Evolutionary conservation across 306 rosid genomes (phyloP).

Genomic region (Rosa multiflora): DNA sequence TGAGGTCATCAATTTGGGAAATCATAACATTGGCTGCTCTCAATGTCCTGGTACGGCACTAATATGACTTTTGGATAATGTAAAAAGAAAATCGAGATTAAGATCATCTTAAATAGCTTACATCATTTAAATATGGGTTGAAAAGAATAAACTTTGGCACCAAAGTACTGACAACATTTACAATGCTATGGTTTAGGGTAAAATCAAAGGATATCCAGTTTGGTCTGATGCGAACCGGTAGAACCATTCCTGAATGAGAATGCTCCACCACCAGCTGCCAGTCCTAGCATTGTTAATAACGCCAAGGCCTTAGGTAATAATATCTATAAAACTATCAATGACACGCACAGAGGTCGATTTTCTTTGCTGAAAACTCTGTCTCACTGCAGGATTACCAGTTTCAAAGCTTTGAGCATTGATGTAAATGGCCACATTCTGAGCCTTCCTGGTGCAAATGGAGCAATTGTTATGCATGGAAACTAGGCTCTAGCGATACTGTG

Average conservation of each 20-base stretch:
- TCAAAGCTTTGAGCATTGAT: constrained; percentile 57
- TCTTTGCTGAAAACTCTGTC: constrained; percentile 3
- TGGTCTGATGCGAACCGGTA: constrained; percentile 82
- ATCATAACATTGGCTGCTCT: constrained; percentile 90
- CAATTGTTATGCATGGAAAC: constrained; percentile 14
- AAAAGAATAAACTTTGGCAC: too few species aligned
- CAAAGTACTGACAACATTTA: too few species aligned
- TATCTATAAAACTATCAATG: background rate
- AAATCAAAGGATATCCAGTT: constrained; percentile 71
- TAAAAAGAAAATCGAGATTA: background rate
- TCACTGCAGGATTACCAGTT: constrained; percentile 55
- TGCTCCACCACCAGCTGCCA: constrained; percentile 76
- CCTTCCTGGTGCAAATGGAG: constrained; percentile 29
- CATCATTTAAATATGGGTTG: too few species aligned
- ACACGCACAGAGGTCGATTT: background rate
- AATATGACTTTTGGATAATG: background rate
- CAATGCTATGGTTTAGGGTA: too few species aligned
- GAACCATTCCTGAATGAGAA: constrained; percentile 82
- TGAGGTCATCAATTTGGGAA: too few species aligned
- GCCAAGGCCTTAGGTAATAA: constrained; percentile 68
- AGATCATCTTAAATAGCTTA: background rate
- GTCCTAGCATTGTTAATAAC: constrained; percentile 96
- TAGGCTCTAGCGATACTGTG: constrained; percentile 21
- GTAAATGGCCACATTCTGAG: constrained; percentile 19
- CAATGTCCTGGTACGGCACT: constrained; percentile 79